A percentile compares a stretch with the other conserved stretches of the same genome.
phyloP scores from a whole-genome alignment of 176 grass and related monocot species.

The Alopecurus myosuroides region DNA sequence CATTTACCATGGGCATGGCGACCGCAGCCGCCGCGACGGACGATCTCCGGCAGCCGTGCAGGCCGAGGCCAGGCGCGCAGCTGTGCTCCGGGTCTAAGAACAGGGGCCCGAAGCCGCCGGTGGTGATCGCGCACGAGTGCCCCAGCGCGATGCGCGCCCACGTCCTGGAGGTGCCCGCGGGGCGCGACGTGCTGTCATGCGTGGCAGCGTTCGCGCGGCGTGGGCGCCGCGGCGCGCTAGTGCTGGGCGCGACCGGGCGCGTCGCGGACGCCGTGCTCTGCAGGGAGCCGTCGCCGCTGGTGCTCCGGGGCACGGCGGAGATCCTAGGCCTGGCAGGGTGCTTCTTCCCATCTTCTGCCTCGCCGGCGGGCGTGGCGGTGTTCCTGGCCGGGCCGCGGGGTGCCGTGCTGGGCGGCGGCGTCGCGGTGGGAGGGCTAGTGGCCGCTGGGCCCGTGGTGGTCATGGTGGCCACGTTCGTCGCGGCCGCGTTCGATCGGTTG shows the following conservation, averaged over 20 bases:
- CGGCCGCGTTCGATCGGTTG: slow-evolving; percentile 43
- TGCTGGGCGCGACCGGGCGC: slow-evolving; percentile 42
- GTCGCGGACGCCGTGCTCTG: slow-evolving; percentile 36
- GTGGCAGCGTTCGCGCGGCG: slow-evolving; percentile 34
- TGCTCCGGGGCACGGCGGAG: slow-evolving; percentile 37
- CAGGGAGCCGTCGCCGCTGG: slow-evolving; percentile 28
- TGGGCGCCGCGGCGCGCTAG: slow-evolving; percentile 17
- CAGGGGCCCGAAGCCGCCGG: not conserved
- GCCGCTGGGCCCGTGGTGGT: slow-evolving; percentile 60
- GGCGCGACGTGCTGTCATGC: slow-evolving; percentile 43
- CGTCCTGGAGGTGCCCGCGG: slow-evolving; percentile 46
- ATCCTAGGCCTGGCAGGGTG: slow-evolving; percentile 41
- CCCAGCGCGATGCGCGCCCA: slow-evolving; percentile 49
- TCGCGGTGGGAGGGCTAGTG: slow-evolving; percentile 31
- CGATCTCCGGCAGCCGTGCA: slow-evolving; percentile 7
- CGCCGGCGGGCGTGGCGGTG: slow-evolving; percentile 2
- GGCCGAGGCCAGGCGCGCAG: not conserved
- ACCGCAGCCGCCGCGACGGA: not conserved
- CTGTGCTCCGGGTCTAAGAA: slow-evolving; percentile 12
- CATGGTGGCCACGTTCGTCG: slow-evolving; percentile 43
- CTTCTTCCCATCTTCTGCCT: slow-evolving; percentile 39
- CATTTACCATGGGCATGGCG: not conserved
- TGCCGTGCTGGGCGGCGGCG: slow-evolving; percentile 35
- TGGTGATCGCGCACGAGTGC: slow-evolving; percentile 52
- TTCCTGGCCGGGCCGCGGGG: slow-evolving; percentile 41